Evolutionary conservation across 2,329 filamentous ascomycete genomes (phyloP).

Genomic region (Blumeriella jaapii): DNA sequence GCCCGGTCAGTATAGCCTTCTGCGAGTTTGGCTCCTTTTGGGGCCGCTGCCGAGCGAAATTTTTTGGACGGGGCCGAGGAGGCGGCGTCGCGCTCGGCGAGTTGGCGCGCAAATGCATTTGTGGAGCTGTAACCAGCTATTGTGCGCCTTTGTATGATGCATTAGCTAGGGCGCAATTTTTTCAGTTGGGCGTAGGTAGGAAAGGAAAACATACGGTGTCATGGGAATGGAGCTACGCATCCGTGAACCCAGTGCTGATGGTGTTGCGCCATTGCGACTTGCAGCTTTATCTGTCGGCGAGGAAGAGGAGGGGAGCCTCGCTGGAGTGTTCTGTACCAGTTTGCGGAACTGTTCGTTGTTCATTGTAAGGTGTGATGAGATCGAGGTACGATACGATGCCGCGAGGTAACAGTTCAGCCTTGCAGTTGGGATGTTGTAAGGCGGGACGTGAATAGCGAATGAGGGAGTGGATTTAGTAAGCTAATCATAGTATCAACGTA

Average conservation of each 20-base stretch:
- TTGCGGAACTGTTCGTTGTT: slow-evolving; percentile 93
- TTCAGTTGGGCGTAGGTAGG: not conserved
- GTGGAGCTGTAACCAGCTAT: slow-evolving; percentile 12
- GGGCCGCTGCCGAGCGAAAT: slow-evolving; percentile 61
- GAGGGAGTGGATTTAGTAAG: not conserved
- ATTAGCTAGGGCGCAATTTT: slow-evolving; percentile 5
- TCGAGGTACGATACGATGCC: not conserved
- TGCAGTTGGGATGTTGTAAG: not conserved
- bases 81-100: slow-evolving; percentile 52
- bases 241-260: slow-evolving; percentile 58
- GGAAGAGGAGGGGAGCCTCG: slow-evolving; percentile 24
- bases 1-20: slow-evolving; percentile 78
- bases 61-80: slow-evolving; percentile 47
- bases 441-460: not conserved
- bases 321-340: slow-evolving; percentile 49
- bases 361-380: slow-evolving; percentile 43
- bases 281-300: slow-evolving; percentile 13
- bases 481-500: too few relatives aligned
- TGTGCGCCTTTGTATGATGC: slow-evolving; percentile 10
- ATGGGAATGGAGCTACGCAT: slow-evolving; percentile 77
- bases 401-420: not conserved
- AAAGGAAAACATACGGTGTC: slow-evolving; percentile 59
- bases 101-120: slow-evolving; percentile 69
- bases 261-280: slow-evolving; percentile 37
- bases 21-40: slow-evolving; percentile 71